Evolutionary conservation across 345 rosid species (phyloP).

Genomic region (Boechera retrofracta): DNA sequence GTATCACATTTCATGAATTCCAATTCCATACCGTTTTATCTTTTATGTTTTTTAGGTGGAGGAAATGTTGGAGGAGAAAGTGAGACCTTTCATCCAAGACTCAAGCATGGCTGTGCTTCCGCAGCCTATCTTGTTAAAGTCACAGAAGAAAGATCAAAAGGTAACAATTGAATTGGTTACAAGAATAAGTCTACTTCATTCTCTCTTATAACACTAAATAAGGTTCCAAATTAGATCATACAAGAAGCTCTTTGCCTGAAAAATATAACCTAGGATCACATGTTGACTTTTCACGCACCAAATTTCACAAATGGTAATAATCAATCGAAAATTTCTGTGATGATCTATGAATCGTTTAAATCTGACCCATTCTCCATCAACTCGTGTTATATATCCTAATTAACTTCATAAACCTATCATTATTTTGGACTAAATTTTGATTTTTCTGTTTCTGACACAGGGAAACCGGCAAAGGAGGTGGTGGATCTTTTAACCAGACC

Average conservation of each 20-base stretch:
- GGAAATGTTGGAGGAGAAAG: conserved; percentile 86
- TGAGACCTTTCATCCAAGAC: conserved; percentile 68
- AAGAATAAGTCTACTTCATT: conserved; percentile 6
- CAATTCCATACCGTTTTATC: neutral
- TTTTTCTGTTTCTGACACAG: conserved; percentile 46
- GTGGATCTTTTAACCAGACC: conserved; percentile 67
- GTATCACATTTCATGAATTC: conserved; percentile 1
- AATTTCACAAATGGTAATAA: neutral
- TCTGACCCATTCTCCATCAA: neutral
- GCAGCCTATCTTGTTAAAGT: conserved; percentile 61
- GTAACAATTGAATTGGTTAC: conserved; percentile 35
- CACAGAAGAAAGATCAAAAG: conserved; percentile 56
- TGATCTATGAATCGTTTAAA: neutral
- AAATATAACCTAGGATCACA: neutral
- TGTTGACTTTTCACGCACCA: neutral
- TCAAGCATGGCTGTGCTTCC: conserved; percentile 57
- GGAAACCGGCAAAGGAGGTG: conserved; percentile 58
- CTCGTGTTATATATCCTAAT: neutral
- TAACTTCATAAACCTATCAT: neutral
- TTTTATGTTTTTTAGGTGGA: conserved; percentile 57
- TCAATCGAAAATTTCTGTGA: neutral
- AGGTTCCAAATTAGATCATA: conserved; percentile 18
- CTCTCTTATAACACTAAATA: neutral
- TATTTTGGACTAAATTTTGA: neutral
- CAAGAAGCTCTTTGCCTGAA: neutral